These are phyloP conservation scores for Salix viminalis DNA, from an alignment of 345 rosid species.

Conservation along the genomic window DNA sequence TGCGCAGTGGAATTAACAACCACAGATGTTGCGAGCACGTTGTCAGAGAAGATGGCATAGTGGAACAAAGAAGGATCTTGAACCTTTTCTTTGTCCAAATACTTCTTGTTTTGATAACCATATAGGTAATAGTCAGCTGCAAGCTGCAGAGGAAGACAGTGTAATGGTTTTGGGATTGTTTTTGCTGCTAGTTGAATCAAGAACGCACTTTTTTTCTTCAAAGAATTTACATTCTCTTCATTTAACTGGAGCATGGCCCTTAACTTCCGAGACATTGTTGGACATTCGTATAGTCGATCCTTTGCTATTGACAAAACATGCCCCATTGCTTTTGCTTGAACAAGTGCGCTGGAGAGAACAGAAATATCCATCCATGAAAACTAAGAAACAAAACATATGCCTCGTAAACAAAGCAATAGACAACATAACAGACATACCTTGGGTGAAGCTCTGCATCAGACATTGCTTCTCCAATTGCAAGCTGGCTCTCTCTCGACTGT, in stretches of 20 bases:
- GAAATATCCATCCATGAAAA: slow-evolving; percentile 15
- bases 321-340: slow-evolving; percentile 84
- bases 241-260: slow-evolving; percentile 82
- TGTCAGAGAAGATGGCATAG: slow-evolving; percentile 94
- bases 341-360: slow-evolving; percentile 63
- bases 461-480: slow-evolving; percentile 66
- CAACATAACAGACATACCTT: slow-evolving; percentile 47
- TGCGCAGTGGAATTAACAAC: slow-evolving; percentile 82
- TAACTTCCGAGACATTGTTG: slow-evolving; percentile 62
- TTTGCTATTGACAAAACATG: slow-evolving; percentile 78
- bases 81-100: slow-evolving; percentile 40
- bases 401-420: slow-evolving; percentile 5
- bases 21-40: slow-evolving; percentile 89
- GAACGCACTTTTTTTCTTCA: slow-evolving; percentile 80
- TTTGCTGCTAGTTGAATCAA: slow-evolving; percentile 96
- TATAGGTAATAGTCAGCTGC: slow-evolving; percentile 66
- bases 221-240: slow-evolving; percentile 52
- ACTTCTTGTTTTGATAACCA: slow-evolving; percentile 44
- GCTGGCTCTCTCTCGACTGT: slow-evolving; percentile 54
- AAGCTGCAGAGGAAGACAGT: slow-evolving; percentile 84
- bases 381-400: background rate
- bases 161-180: slow-evolving; percentile 82
- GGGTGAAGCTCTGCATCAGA: slow-evolving; percentile 78
- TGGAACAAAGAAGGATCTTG: slow-evolving; percentile 81
- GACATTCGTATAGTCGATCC: slow-evolving; percentile 74